These are phyloP conservation scores for Akanthomyces dipterigenus DNA, from an alignment of 2,329 filamentous ascomycete genomes.

Conservation along the genomic window DNA sequence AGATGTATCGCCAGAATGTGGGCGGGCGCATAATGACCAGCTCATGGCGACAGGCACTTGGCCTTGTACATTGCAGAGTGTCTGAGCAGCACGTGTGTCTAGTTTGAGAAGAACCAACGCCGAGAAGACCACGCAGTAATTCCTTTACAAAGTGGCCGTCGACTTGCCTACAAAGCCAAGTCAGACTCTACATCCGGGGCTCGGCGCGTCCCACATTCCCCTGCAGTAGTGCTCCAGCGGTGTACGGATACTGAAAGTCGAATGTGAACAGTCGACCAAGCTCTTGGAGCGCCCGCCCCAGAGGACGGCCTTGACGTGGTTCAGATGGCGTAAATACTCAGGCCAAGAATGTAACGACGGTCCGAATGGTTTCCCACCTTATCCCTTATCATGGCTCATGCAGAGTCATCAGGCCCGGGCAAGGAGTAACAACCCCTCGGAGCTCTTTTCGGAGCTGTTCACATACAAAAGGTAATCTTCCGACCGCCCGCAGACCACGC, in stretches of 20 bases:
- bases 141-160: background rate
- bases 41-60: background rate
- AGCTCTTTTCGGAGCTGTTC: background rate
- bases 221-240: background rate
- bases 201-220: background rate
- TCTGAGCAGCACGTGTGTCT: too few species aligned
- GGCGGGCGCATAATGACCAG: background rate
- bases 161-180: background rate
- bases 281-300: background rate
- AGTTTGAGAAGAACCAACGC: too few species aligned
- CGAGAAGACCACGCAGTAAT: too few species aligned
- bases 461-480: background rate
- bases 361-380: background rate
- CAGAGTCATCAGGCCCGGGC: background rate
- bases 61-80: background rate
- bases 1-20: background rate
- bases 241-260: background rate
- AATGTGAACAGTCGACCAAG: background rate
- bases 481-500: background rate
- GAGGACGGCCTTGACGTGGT: background rate
- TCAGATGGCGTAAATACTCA: background rate
- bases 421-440: background rate
- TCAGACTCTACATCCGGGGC: background rate
- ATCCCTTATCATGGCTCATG: background rate
- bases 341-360: background rate